A percentile compares a stretch with the other conserved stretches of the same genome.
Evolutionary conservation across 768 basidiomycete genomes (phyloP).

Genomic region (Boletus coccyginus): DNA sequence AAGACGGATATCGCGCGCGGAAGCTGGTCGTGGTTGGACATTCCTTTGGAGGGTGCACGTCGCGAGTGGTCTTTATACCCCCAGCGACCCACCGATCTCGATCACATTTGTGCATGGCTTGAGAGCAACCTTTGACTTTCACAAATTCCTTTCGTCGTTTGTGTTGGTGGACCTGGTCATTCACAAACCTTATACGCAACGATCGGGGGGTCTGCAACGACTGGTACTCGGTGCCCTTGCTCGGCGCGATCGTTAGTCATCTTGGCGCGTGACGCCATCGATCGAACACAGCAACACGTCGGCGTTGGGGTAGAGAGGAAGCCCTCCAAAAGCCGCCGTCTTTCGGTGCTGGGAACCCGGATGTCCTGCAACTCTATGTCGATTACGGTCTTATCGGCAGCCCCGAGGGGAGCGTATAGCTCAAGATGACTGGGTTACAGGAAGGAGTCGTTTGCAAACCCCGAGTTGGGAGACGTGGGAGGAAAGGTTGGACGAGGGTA

Average conservation of each 20-base stretch:
- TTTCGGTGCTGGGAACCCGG: slow-evolving; percentile 69
- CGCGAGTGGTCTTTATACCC: slow-evolving; percentile 43
- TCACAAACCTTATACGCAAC: slow-evolving; percentile 12
- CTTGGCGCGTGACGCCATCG: slow-evolving; percentile 39
- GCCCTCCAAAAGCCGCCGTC: slow-evolving; percentile 58
- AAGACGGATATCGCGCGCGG: slow-evolving; percentile 48
- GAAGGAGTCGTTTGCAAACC: slow-evolving; percentile 63
- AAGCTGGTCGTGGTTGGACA: slow-evolving; percentile 75
- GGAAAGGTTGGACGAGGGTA: slow-evolving; percentile 23
- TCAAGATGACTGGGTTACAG: slow-evolving; percentile 66
- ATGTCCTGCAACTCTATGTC: slow-evolving; percentile 57
- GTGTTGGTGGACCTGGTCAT: slow-evolving; percentile 82
- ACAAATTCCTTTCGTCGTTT: slow-evolving; percentile 66
- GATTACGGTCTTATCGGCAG: slow-evolving; percentile 48
- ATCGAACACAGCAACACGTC: background rate
- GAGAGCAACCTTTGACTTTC: slow-evolving; percentile 62
- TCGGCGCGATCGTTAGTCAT: slow-evolving; percentile 48
- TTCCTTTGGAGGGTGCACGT: slow-evolving; percentile 78
- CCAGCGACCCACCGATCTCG: too few species aligned
- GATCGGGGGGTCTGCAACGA: background rate
- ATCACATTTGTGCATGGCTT: slow-evolving; percentile 36
- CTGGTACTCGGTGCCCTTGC: slow-evolving; percentile 10
- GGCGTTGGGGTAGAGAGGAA: slow-evolving; percentile 46
- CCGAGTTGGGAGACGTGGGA: slow-evolving; percentile 26
- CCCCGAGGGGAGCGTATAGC: slow-evolving; percentile 39